Conservation (phyloP, 2,329 filamentous ascomycete species). For the Tothia fuscella region DNA sequence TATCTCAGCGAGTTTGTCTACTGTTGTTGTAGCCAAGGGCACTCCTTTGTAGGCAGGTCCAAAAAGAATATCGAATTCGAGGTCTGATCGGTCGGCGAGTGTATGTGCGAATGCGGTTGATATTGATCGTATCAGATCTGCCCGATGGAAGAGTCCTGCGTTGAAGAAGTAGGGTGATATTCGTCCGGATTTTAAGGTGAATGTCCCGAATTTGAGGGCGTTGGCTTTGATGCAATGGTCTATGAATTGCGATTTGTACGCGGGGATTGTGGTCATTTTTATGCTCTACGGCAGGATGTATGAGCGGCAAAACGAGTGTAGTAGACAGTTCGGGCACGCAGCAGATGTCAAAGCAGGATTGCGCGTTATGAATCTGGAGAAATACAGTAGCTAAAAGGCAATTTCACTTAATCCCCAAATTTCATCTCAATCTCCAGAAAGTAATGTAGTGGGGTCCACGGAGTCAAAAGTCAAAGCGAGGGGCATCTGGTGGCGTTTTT, state of each 20-base stretch:
- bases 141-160: slow-evolving; percentile 78
- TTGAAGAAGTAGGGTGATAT: slow-evolving; percentile 96
- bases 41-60: slow-evolving; percentile 96
- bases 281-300: no score
- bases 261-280: not conserved
- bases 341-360: no score
- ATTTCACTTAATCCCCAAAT: no score
- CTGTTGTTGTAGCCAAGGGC: slow-evolving; percentile 68
- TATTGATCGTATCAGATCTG: slow-evolving; percentile 64
- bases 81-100: slow-evolving; percentile 35
- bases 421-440: no score
- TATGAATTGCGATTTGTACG: slow-evolving; percentile 56
- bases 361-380: no score
- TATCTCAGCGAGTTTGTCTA: slow-evolving; percentile 61
- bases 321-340: no score
- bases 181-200: slow-evolving; percentile 86
- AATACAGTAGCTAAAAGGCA: no score
- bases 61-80: slow-evolving; percentile 74
- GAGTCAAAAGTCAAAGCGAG: no score
- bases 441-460: no score
- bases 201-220: slow-evolving; percentile 70
- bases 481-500: no score
- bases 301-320: no score
- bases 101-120: slow-evolving; percentile 66
- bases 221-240: slow-evolving; percentile 53